Conservation (phyloP, 78 protist genomes). For the Dictyostelium citrinum region DNA sequence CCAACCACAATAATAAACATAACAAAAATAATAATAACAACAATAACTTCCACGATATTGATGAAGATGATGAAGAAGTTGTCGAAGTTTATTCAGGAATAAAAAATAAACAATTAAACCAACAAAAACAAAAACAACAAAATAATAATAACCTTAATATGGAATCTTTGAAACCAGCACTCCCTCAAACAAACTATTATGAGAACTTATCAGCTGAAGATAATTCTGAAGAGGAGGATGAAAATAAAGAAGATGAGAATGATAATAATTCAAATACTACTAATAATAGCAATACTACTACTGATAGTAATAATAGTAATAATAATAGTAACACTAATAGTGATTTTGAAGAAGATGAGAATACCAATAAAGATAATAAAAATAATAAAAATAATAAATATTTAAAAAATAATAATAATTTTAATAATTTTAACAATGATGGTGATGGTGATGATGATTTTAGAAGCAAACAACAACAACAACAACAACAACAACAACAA, state of each 20-base stretch:
- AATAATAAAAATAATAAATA: not conserved
- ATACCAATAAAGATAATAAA: not conserved
- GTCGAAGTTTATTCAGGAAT: not conserved
- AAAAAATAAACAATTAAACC: not conserved
- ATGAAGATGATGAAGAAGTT: not conserved
- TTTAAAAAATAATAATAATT: not conserved
- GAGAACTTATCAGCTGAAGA: not conserved
- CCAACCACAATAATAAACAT: not conserved
- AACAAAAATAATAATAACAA: not conserved
- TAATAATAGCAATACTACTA: not conserved
- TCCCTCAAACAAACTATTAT: not conserved
- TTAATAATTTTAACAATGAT: not conserved
- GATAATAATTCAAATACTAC: not conserved
- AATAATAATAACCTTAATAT: not conserved
- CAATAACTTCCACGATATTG: not conserved
- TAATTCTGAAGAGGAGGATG: not conserved
- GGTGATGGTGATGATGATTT: no score
- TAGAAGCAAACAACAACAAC: no score
- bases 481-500: no score
- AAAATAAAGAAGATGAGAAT: not conserved
- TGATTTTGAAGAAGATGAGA: not conserved
- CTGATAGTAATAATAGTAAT: not conserved
- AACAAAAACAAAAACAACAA: not conserved
- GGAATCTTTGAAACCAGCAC: not conserved
- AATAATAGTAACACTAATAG: not conserved